Evolutionary conservation across 1,139 yeast genomes (phyloP).

Genomic region (Yamadazyma diospyri): DNA sequence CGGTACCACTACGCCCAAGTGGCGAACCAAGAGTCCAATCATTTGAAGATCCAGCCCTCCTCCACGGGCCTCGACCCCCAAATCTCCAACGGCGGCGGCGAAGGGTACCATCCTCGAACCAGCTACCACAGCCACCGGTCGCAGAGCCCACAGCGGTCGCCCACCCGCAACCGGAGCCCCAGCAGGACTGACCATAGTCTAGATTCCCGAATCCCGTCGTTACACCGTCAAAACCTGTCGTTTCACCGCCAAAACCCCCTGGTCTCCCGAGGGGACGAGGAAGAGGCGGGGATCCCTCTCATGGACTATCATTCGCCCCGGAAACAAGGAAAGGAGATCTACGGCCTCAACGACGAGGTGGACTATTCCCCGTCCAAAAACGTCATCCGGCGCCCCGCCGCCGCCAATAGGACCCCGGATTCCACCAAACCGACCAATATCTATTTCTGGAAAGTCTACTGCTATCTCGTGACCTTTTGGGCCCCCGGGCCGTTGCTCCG

Average conservation of each 20-base stretch:
- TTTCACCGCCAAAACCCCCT: slow-evolving; percentile 1
- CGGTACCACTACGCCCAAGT: slow-evolving; percentile 80
- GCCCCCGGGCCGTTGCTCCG: slow-evolving; percentile 76
- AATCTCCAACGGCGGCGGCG: slow-evolving; percentile 8
- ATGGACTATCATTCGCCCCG: slow-evolving; percentile 29
- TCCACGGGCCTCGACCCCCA: slow-evolving; percentile 72
- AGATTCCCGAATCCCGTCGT: slow-evolving; percentile 6
- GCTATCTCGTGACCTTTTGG: slow-evolving; percentile 82
- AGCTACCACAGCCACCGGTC: slow-evolving; percentile 14
- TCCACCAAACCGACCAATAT: slow-evolving; percentile 25
- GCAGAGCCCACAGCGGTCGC: too few relatives aligned
- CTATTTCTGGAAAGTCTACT: slow-evolving; percentile 79
- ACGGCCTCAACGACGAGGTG: slow-evolving; percentile 60
- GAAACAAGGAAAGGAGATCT: slow-evolving; percentile 49
- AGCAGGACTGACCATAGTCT: slow-evolving; percentile 12
- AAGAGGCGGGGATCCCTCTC: slow-evolving; percentile 44
- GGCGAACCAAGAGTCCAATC: slow-evolving; percentile 64
- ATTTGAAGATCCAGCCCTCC: slow-evolving; percentile 65
- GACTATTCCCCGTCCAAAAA: slow-evolving; percentile 26
- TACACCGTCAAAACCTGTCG: slow-evolving; percentile 4
- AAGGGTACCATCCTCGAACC: slow-evolving; percentile 10
- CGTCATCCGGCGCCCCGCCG: slow-evolving; percentile 19
- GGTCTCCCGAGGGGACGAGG: slow-evolving; percentile 12
- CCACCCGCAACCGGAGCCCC: too few relatives aligned
- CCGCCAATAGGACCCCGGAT: slow-evolving; percentile 10